These are phyloP conservation scores for Penicillium polonicum DNA, from an alignment of 2,329 filamentous ascomycete genomes.

Conservation along the genomic window DNA sequence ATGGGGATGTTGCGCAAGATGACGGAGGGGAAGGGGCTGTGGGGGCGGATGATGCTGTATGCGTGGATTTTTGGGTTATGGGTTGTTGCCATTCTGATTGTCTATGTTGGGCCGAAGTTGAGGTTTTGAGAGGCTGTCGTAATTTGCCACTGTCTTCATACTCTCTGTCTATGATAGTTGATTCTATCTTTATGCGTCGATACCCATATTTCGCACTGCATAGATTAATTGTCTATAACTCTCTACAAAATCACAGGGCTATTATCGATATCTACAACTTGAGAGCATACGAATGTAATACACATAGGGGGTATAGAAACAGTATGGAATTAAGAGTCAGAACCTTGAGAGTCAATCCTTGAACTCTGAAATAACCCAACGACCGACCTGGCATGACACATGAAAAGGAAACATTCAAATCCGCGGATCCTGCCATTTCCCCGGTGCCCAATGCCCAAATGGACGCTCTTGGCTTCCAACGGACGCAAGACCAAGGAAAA, in stretches of 20 bases:
- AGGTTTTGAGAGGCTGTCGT: constrained; percentile 61
- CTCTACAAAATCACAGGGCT: neutral
- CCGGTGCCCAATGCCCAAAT: constrained; percentile 26
- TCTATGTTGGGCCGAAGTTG: constrained; percentile 84
- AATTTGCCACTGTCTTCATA: neutral
- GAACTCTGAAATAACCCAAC: constrained; percentile 33
- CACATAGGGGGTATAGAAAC: neutral
- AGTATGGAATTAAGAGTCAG: constrained; percentile 19
- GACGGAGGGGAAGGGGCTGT: constrained; percentile 87
- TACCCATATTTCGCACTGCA: neutral
- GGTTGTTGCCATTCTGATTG: constrained; percentile 72
- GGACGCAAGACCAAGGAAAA: constrained; percentile 29
- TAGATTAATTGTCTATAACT: neutral
- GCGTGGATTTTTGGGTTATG: constrained; percentile 79
- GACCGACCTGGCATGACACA: constrained; percentile 39
- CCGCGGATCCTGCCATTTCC: constrained; percentile 32
- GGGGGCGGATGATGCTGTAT: constrained; percentile 79
- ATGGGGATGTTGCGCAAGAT: constrained; percentile 77
- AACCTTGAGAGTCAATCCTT: constrained; percentile 27
- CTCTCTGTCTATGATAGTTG: neutral
- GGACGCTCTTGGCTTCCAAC: constrained; percentile 27
- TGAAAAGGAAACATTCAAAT: constrained; percentile 37
- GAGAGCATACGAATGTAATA: neutral
- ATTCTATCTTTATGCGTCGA: neutral
- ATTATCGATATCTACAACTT: neutral